Conservation (phyloP, 1,284 basidiomycete genomes). For the Ustanciosporium gigantosporum region DNA sequence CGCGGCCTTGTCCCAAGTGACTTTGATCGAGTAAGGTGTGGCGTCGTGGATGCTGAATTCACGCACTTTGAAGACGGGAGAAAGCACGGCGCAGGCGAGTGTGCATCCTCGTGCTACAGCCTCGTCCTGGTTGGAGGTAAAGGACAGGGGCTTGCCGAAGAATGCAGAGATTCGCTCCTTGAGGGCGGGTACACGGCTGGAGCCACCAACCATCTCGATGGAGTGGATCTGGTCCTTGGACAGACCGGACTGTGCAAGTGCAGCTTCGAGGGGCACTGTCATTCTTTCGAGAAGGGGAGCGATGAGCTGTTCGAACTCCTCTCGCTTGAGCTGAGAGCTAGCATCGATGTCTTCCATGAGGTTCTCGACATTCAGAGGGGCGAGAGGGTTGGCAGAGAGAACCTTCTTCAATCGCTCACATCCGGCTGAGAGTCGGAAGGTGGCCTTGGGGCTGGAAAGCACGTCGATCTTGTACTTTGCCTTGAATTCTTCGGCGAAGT, state of each 20-base stretch:
- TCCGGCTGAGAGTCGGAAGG: conserved; percentile 58
- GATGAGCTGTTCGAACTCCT: conserved; percentile 59
- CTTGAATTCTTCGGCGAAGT: conserved; percentile 61
- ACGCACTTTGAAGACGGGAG: conserved; percentile 60
- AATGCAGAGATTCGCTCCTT: conserved; percentile 55
- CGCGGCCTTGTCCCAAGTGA: conserved; percentile 59
- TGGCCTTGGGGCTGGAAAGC: conserved; percentile 58
- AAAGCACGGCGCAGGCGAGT: conserved; percentile 59
- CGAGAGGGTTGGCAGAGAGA: conserved; percentile 59
- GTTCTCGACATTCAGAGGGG: conserved; percentile 60
- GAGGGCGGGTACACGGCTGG: conserved; percentile 57
- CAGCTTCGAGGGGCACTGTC: conserved; percentile 49
- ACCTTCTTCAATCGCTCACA: conserved; percentile 61
- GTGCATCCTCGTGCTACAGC: conserved; percentile 58
- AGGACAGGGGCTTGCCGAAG: conserved; percentile 54
- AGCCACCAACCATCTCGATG: conserved; percentile 59
- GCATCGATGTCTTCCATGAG: conserved; percentile 61
- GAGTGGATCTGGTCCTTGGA: conserved; percentile 58
- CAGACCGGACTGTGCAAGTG: conserved; percentile 55
- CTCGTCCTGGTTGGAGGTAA: conserved; percentile 60
- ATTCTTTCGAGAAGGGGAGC: conserved; percentile 53
- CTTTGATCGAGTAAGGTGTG: conserved; percentile 60
- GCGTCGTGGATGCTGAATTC: conserved; percentile 59
- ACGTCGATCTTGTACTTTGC: conserved; percentile 61
- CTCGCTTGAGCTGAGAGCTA: conserved; percentile 58